These are phyloP conservation scores for Coemansia sp. DNA, from an alignment of 192 early-diverging fungal species.

Conservation along the genomic window DNA sequence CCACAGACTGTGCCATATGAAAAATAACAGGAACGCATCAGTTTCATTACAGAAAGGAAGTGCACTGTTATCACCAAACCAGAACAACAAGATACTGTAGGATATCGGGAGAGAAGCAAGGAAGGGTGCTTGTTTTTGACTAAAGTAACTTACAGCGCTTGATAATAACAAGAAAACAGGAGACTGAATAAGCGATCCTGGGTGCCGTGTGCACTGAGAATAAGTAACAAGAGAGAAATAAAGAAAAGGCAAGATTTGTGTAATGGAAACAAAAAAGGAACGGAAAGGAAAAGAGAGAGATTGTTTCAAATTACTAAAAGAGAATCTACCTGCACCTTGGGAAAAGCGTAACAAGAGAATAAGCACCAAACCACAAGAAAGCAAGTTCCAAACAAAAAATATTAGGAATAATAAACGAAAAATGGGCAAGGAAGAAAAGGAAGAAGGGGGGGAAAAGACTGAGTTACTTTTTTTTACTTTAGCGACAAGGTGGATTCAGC, in stretches of 20 bases:
- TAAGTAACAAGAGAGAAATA: background rate
- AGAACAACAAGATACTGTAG: background rate
- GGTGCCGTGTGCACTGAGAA: background rate
- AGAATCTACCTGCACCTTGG: background rate
- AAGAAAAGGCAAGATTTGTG: background rate
- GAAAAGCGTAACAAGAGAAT: background rate
- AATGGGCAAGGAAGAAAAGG: constrained; percentile 1
- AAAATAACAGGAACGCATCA: too few relatives aligned
- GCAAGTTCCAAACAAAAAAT: constrained; percentile 4
- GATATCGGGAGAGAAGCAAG: background rate
- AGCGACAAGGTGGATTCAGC: background rate
- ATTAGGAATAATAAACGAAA: background rate
- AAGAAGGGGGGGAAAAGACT: too few relatives aligned
- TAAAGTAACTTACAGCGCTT: background rate
- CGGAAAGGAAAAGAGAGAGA: constrained; percentile 1
- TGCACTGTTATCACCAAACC: background rate
- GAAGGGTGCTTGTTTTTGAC: background rate
- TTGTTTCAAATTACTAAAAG: background rate
- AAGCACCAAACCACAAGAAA: constrained; percentile 5
- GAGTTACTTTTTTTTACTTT: background rate
- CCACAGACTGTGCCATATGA: background rate
- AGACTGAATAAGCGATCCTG: background rate
- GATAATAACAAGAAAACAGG: background rate
- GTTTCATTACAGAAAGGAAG: background rate
- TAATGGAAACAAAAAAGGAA: background rate